Evolutionary conservation across 352 stramenopile species (phyloP).

Genomic region (Phytopythium chamaehyphon): DNA sequence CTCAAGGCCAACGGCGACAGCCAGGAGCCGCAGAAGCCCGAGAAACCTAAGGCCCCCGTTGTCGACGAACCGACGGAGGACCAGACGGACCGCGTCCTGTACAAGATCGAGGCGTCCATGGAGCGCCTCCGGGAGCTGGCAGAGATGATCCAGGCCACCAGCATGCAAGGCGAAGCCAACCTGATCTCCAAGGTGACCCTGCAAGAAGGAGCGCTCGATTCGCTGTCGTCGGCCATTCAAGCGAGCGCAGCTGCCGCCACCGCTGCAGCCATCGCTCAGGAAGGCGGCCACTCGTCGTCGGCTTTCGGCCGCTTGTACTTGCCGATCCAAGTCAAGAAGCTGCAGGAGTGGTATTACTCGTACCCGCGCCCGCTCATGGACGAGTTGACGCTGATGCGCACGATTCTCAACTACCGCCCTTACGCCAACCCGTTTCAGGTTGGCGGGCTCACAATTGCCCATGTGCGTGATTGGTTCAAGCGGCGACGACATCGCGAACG

Average conservation of each 20-base stretch:
- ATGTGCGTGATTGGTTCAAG: conserved; percentile 87
- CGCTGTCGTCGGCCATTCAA: conserved; percentile 54
- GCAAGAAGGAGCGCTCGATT: conserved; percentile 48
- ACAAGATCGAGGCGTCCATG: conserved; percentile 72
- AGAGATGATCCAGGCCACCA: conserved; percentile 79
- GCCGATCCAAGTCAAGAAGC: conserved; percentile 67
- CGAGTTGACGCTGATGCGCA: conserved; percentile 81
- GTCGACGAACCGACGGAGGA: conserved; percentile 71
- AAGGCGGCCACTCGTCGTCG: conserved; percentile 49
- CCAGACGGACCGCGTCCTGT: conserved; percentile 71
- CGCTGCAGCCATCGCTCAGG: conserved; percentile 66
- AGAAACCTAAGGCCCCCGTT: conserved; percentile 2
- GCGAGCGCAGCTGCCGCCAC: conserved; percentile 58
- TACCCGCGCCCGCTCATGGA: conserved; percentile 75
- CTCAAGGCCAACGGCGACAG: conserved; percentile 7
- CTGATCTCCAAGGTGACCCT: conserved; percentile 73
- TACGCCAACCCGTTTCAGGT: conserved; percentile 67
- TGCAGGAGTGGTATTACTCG: conserved; percentile 83
- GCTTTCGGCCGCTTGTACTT: conserved; percentile 54
- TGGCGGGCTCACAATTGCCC: conserved; percentile 51
- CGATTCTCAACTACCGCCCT: conserved; percentile 77
- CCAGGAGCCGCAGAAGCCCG: background rate
- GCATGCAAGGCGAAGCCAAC: conserved; percentile 81
- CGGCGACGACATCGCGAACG: conserved; percentile 73
- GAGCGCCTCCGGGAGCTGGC: conserved; percentile 65